A percentile compares a stretch with the other conserved stretches of the same genome.
These are phyloP conservation scores for Colletotrichum tanaceti DNA, from an alignment of 2,329 filamentous ascomycete species.

Conservation along the genomic window DNA sequence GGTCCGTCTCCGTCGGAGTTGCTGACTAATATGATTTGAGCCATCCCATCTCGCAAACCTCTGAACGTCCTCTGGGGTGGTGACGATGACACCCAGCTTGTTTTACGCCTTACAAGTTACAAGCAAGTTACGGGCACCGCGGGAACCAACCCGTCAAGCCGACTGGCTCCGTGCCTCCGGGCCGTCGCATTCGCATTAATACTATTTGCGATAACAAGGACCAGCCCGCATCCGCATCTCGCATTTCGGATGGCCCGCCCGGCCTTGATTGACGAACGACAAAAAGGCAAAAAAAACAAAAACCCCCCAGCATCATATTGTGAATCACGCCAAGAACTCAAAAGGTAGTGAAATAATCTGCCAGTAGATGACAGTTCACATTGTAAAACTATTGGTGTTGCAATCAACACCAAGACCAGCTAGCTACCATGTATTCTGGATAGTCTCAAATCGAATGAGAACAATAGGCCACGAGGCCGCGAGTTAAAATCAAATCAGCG, in stretches of 20 bases:
- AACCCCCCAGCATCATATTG: background rate
- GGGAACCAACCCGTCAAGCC: background rate
- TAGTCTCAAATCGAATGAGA: slow-evolving; percentile 35
- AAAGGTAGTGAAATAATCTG: slow-evolving; percentile 12
- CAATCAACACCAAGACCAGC: slow-evolving; percentile 37
- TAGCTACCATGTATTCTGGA: slow-evolving; percentile 4
- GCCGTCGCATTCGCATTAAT: slow-evolving; percentile 22
- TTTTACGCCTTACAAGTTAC: background rate
- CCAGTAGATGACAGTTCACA: slow-evolving; percentile 25
- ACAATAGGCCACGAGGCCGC: slow-evolving; percentile 28
- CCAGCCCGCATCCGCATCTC: background rate
- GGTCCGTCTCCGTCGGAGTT: slow-evolving; percentile 37
- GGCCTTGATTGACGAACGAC: too few relatives aligned
- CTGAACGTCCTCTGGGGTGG: background rate
- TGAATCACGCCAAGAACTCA: background rate
- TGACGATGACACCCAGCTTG: too few relatives aligned
- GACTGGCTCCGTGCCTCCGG: too few relatives aligned
- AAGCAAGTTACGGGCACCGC: slow-evolving; percentile 6
- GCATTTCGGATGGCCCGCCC: background rate
- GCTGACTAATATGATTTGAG: background rate
- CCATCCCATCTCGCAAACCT: too few relatives aligned
- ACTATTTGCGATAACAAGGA: slow-evolving; percentile 9
- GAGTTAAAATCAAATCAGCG: slow-evolving; percentile 26
- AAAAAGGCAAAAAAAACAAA: background rate
- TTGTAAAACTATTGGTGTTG: slow-evolving; percentile 37